Base-by-base conservation (phyloP, 352 stramenopile genomes). In the Pythium phragmitis region DNA sequence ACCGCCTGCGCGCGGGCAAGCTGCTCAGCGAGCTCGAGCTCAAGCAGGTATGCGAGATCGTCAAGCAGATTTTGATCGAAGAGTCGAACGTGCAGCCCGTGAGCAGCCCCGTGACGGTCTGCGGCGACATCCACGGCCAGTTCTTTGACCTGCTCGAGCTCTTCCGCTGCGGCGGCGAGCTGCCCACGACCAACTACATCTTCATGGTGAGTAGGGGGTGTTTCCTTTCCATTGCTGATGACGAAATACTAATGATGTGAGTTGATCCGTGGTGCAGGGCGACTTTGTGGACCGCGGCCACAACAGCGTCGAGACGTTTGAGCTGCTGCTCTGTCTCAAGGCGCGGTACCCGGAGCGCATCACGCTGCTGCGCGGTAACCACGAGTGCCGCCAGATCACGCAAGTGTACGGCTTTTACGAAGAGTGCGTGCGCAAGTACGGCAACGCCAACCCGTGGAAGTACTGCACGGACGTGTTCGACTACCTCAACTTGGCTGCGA, bases 281-380 rank as follows among this genome's bases (percentile, higher is more conserved):
- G 97, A 99, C 80, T 99, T 99, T 71, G 97, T 99, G n/a, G 97
- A 99, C 79, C 78, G 97, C 65, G 97, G 97, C n/a, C 98, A 98
- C 76, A 98, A 98, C 75, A 98, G 94, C 52, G 77, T 98, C 5
- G 91, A 98, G 72, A 96, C 87, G 1, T 87, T 96, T 17, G 89
- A 86, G 59, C 78, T 99, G 61, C 74, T 99, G n/a, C 82, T 98
- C 16, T 88, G 79, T 62, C 81, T 98, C 28, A 99, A 98, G 68
- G 93, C 98, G 37, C 85, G 96, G 43, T 98, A 97, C 79, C 94
- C 93, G 47, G 84, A 98, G 65, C 80, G 96, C 46, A 77, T 98
- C 11, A 90, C 83, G 54, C 92, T 98, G 60, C 59, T 98, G 50
- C 80, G 91, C 17, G 91, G 91, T 13, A 98, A 98, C 82, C 97